Conservation (phyloP, 2,329 filamentous ascomycete species). For the Colletotrichum lentis region DNA sequence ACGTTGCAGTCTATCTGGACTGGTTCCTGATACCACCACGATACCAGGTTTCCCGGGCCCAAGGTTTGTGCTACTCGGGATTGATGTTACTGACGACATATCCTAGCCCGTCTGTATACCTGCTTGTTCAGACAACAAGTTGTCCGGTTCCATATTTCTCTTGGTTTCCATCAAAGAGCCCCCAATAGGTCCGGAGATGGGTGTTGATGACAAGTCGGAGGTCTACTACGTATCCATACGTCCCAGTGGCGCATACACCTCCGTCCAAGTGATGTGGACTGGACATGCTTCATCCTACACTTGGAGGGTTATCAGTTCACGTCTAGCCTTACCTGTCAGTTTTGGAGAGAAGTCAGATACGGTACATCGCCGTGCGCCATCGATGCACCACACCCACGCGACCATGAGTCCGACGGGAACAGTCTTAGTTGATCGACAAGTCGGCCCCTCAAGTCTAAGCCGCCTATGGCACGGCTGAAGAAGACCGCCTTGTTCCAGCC, state of each 20-base stretch:
- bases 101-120: not conserved
- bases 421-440: constrained; percentile 4
- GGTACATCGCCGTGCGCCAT: constrained; percentile 19
- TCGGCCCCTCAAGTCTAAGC: not conserved
- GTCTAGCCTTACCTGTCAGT: constrained; percentile 29
- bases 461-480: constrained; percentile 13
- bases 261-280: constrained; percentile 3
- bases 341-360: not conserved
- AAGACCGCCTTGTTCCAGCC: not conserved
- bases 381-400: constrained; percentile 14
- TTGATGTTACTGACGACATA: not conserved
- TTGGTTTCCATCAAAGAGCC: not conserved
- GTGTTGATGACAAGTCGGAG: not conserved
- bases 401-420: constrained; percentile 1
- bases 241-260: constrained; percentile 22
- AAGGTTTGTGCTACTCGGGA: constrained; percentile 4
- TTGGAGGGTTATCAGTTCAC: constrained; percentile 7
- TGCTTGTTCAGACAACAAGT: too few relatives aligned
- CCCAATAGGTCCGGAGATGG: not conserved
- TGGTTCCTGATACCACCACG: not conserved
- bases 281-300: constrained; percentile 20
- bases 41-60: constrained; percentile 2
- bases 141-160: not conserved
- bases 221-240: not conserved
- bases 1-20: constrained; percentile 4